phyloP scores from a whole-genome alignment of 306 rosid species.

The Lagenaria siceraria region DNA sequence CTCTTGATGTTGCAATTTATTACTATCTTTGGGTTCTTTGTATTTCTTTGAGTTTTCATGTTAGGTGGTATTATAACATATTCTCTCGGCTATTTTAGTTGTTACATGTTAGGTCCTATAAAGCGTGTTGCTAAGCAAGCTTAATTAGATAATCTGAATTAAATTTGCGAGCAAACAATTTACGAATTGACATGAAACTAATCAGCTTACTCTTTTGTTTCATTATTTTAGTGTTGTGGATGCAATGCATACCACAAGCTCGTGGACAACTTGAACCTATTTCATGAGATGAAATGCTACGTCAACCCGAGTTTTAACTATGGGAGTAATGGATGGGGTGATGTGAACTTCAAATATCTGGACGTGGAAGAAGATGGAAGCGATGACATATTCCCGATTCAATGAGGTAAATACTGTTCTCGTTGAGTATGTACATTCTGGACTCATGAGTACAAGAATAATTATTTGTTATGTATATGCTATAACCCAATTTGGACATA shows the following conservation, averaged over 20 bases:
- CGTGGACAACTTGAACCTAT: slow-evolving; percentile 85
- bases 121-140: background rate
- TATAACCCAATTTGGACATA: background rate
- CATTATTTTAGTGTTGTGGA: slow-evolving; percentile 61
- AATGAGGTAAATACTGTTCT: slow-evolving; percentile 26
- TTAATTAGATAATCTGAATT: background rate
- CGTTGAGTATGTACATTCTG: slow-evolving; percentile 24
- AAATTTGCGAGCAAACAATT: background rate
- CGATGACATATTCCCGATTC: slow-evolving; percentile 38
- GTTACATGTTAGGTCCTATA: background rate
- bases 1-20: too few relatives aligned
- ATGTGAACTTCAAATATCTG: slow-evolving; percentile 47
- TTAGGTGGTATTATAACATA: too few relatives aligned
- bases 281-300: slow-evolving; percentile 85
- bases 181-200: background rate
- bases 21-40: too few relatives aligned
- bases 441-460: slow-evolving; percentile 12
- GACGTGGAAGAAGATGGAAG: slow-evolving; percentile 32
- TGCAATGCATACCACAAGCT: slow-evolving; percentile 93
- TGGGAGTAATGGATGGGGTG: slow-evolving; percentile 59
- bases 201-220: background rate
- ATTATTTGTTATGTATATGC: slow-evolving; percentile 29
- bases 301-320: slow-evolving; percentile 67
- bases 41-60: too few relatives aligned
- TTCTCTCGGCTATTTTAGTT: background rate